Percentiles rank a stretch among this genome's conserved stretches.
These are phyloP conservation scores for Trichophaea hybrida DNA, from an alignment of 2,329 filamentous ascomycete genomes.

Conservation along the genomic window DNA sequence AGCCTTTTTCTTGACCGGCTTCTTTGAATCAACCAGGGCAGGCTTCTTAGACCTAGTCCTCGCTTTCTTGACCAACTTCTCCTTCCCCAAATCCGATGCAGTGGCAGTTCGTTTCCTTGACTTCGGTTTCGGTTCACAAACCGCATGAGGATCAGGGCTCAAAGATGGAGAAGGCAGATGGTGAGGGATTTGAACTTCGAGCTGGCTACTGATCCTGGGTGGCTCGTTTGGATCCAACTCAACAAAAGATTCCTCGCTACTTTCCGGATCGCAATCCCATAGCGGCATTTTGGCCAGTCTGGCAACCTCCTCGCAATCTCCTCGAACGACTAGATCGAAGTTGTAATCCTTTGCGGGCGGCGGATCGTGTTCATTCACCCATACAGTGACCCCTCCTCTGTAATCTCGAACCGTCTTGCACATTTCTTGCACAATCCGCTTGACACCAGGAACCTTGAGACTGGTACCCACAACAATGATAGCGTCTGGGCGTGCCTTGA, in stretches of 20 bases:
- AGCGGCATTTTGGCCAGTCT: conserved; percentile 44
- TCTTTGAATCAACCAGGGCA: not conserved
- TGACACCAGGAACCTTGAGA: conserved; percentile 84
- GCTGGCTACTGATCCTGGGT: conserved; percentile 2
- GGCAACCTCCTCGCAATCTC: conserved; percentile 78
- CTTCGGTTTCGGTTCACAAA: conserved; percentile 1
- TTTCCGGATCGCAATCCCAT: conserved; percentile 20
- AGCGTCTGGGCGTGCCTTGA: conserved; percentile 74
- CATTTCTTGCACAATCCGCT: conserved; percentile 78
- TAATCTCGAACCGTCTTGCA: conserved; percentile 72
- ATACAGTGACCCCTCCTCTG: conserved; percentile 73
- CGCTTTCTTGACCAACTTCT: not conserved
- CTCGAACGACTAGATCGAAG: conserved; percentile 82
- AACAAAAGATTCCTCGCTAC: conserved; percentile 17
- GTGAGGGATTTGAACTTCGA: conserved; percentile 19
- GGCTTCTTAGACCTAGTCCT: not conserved
- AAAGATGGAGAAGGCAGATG: conserved; percentile 19
- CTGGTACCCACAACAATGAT: conserved; percentile 92
- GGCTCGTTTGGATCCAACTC: conserved; percentile 13
- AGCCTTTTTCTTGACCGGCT: conserved; percentile 13
- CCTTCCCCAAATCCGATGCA: not conserved
- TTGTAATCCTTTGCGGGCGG: conserved; percentile 74
- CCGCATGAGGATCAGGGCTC: conserved; percentile 15
- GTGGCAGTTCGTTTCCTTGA: conserved; percentile 15
- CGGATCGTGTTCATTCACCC: conserved; percentile 82